phyloP scores from a whole-genome alignment of 495 filamentous ascomycete species.

The Saxophila tyrrhenica region DNA sequence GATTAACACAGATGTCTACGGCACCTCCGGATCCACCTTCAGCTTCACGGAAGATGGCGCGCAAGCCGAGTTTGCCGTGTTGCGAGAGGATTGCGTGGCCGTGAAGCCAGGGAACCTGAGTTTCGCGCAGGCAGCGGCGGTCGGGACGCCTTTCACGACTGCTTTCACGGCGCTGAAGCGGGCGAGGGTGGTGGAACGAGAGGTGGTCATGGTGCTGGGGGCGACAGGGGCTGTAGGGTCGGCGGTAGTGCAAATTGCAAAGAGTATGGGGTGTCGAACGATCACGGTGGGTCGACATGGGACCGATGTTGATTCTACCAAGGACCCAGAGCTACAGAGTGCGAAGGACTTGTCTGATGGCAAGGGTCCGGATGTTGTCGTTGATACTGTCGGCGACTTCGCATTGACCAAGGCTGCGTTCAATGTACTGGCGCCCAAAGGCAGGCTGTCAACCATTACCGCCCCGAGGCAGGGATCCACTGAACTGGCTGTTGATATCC shows the following conservation, averaged over 20 bases:
- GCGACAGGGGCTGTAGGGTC: constrained; percentile 27
- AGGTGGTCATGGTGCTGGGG: constrained; percentile 27
- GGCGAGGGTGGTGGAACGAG: constrained; percentile 13
- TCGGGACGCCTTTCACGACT: constrained; percentile 27
- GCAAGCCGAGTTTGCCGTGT: constrained; percentile 28
- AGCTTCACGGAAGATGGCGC: constrained; percentile 21
- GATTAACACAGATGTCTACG: constrained; percentile 24
- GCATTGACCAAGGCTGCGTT: constrained; percentile 21
- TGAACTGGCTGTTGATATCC: constrained; percentile 24
- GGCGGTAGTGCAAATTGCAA: constrained; percentile 23
- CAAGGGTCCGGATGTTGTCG: constrained; percentile 26
- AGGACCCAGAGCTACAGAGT: constrained; percentile 22
- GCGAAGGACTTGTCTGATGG: constrained; percentile 23
- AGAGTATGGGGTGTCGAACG: constrained; percentile 18
- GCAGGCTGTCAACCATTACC: constrained; percentile 25
- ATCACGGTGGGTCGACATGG: constrained; percentile 15
- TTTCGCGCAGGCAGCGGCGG: constrained; percentile 21
- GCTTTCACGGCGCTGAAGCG: constrained; percentile 20
- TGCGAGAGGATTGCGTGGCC: constrained; percentile 19
- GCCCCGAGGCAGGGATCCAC: constrained; percentile 22
- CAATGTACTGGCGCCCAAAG: constrained; percentile 20
- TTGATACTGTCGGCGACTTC: constrained; percentile 28
- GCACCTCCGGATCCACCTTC: constrained; percentile 23
- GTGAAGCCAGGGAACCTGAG: constrained; percentile 17
- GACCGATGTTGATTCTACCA: constrained; percentile 24